Base-by-base conservation (phyloP, 2,329 filamentous ascomycete genomes). In the Teratosphaeria epicoccoides region DNA sequence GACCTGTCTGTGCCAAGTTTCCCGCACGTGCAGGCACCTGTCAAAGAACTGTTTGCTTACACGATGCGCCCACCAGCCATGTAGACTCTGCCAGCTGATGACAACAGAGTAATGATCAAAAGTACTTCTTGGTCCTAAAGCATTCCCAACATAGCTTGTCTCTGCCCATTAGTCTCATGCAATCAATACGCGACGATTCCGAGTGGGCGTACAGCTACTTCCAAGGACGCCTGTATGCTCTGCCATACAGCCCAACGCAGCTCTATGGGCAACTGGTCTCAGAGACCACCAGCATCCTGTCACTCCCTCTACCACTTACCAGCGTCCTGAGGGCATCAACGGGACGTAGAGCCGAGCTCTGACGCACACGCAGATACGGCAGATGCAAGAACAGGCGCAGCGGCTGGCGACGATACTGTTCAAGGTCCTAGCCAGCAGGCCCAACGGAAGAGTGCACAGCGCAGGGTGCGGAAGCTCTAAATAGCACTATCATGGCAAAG, bases 301-400 rank as follows among this genome's bases (percentile, higher is more conserved):
- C 65, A 1, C 52, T 67, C 4, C 66, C 66, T 6, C 61, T 75
- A 40, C 73, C 73, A 1, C 57, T 75, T 17, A 65, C 73, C n/a
- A 72, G 86, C 23, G 73, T 90, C 47, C 73, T 90, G 52, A 87
- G n/a, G 7, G 22, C 6, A 45, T 17, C 10, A 17, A 20, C 33
- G 24, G 24, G 37, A 24, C 3, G 24, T 12, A 12, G 37, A 23
- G 11, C 22, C 44, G 23, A 24, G 33, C 25, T 12, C 43, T 22
- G 24, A 17, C 40, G 22, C 37, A 14, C 6, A 51, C 20, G 17
- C 7, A 24, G 44, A 47, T 40, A 46, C 46, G 12, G 29, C 28
- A n/a, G 43, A 45, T 23, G 29, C 23, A 9, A 29, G n/a, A n/a
- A n/a, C n/a, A 20, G 45, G 33, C 22, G 46, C 44, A 26, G 46